Evolutionary conservation across 495 filamentous ascomycete species (phyloP).

Genomic region (Rostrohypoxylon terebratum): DNA sequence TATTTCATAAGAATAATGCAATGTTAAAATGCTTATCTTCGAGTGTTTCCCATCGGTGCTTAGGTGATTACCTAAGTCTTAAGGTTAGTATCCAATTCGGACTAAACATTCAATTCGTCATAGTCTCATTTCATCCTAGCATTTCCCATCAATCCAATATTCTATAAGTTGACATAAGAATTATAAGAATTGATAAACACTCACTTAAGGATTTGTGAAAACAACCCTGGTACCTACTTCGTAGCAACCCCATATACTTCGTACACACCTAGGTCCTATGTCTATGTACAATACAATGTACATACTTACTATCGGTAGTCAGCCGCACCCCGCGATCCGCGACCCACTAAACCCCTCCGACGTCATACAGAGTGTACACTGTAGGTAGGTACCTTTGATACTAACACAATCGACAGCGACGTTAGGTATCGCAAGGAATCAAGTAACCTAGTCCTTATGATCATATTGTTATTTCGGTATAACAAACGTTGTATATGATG

Average conservation of each 20-base stretch:
- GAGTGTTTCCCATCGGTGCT: too few species aligned
- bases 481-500: neutral
- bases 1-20: constrained; percentile 2
- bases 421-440: neutral
- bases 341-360: constrained; percentile 4
- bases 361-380: too few species aligned
- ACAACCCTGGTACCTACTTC: neutral
- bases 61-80: neutral
- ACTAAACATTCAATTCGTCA: neutral
- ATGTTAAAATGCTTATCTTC: neutral
- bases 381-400: too few species aligned
- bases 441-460: neutral
- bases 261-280: too few species aligned
- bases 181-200: neutral
- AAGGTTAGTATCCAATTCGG: neutral
- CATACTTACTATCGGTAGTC: neutral
- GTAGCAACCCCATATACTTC: neutral
- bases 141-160: neutral
- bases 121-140: neutral
- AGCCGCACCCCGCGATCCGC: constrained; percentile 5
- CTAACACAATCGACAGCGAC: neutral
- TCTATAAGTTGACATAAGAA: neutral
- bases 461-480: too few species aligned
- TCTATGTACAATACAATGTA: too few species aligned
- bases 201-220: neutral